A percentile compares a stretch with the other conserved stretches of the same genome.
These are phyloP conservation scores for Lophiostoma macrostomum DNA, from an alignment of 495 filamentous ascomycete genomes.

Conservation along the genomic window DNA sequence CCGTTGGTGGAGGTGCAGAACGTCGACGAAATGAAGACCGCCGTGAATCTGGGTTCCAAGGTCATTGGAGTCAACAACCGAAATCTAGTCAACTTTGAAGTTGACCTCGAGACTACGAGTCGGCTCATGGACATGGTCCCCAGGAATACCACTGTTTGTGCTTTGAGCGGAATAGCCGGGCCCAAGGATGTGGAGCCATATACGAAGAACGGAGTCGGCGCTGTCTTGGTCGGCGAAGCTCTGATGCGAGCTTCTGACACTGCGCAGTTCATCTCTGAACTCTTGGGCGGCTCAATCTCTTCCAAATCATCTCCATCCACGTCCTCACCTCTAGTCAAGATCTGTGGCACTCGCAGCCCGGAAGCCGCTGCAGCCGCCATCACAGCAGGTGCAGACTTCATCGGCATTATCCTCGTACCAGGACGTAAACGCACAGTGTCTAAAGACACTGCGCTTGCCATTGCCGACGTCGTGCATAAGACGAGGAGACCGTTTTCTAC, in stretches of 20 bases:
- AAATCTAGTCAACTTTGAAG: conserved; percentile 92
- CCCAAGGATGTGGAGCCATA: conserved; percentile 89
- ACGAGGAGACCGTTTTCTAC: conserved; percentile 36
- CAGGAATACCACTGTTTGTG: conserved; percentile 83
- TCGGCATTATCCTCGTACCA: conserved; percentile 88
- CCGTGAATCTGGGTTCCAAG: conserved; percentile 81
- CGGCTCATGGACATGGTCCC: conserved; percentile 83
- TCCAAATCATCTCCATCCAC: conserved; percentile 12
- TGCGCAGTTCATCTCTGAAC: conserved; percentile 72
- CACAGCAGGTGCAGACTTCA: conserved; percentile 82
- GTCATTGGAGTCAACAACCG: conserved; percentile 98
- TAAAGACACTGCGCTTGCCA: conserved; percentile 70
- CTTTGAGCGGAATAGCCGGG: conserved; percentile 88
- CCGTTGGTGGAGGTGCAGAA: conserved; percentile 96
- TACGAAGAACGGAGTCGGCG: conserved; percentile 82
- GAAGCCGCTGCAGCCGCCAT: conserved; percentile 79
- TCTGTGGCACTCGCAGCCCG: conserved; percentile 86
- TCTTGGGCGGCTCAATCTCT: conserved; percentile 60
- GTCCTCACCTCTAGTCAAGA: conserved; percentile 70
- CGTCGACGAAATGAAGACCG: conserved; percentile 83
- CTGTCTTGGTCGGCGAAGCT: conserved; percentile 91
- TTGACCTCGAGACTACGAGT: conserved; percentile 91
- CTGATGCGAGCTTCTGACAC: conserved; percentile 86
- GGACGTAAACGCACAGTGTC: conserved; percentile 75
- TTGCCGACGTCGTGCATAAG: conserved; percentile 72